These are phyloP conservation scores for Suhomyces atakaporum DNA, from an alignment of 1,139 yeast species.

Conservation along the genomic window DNA sequence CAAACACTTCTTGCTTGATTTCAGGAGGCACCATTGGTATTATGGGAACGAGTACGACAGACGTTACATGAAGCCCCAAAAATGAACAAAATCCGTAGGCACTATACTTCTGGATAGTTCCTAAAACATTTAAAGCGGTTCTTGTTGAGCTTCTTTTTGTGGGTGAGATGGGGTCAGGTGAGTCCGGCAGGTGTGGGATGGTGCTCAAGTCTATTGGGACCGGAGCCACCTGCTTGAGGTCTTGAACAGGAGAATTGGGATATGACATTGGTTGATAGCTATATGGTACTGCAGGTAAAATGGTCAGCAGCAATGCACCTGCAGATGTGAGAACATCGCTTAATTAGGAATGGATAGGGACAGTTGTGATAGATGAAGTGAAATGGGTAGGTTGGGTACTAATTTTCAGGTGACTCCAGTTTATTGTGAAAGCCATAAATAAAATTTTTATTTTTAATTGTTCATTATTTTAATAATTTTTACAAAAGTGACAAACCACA, in stretches of 20 bases:
- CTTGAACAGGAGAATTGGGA: conserved; percentile 4
- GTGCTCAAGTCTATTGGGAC: conserved; percentile 9
- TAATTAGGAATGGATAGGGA: too few species aligned
- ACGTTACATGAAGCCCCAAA: conserved; percentile 56
- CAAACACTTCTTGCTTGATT: conserved; percentile 56
- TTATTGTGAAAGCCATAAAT: too few species aligned
- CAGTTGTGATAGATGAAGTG: too few species aligned
- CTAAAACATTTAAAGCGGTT: conserved; percentile 1
- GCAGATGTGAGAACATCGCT: too few species aligned
- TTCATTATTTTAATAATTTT: too few species aligned
- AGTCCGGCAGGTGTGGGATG: conserved; percentile 1
- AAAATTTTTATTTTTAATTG: too few species aligned
- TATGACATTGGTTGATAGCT: conserved; percentile 1
- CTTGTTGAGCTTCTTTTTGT: conserved; percentile 5
- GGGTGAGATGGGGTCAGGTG: neutral
- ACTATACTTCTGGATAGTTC: conserved; percentile 56
- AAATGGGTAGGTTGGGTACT: too few species aligned
- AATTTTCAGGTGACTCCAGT: too few species aligned
- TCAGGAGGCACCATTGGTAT: conserved; percentile 38
- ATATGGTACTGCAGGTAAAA: neutral
- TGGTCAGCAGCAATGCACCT: conserved; percentile 1
- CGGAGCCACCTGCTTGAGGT: conserved; percentile 8
- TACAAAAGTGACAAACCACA: too few species aligned
- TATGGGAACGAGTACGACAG: conserved; percentile 59
- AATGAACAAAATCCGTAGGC: conserved; percentile 62